phyloP scores from a whole-genome alignment of 768 basidiomycete genomes.

The Hirschioporus abietinus region DNA sequence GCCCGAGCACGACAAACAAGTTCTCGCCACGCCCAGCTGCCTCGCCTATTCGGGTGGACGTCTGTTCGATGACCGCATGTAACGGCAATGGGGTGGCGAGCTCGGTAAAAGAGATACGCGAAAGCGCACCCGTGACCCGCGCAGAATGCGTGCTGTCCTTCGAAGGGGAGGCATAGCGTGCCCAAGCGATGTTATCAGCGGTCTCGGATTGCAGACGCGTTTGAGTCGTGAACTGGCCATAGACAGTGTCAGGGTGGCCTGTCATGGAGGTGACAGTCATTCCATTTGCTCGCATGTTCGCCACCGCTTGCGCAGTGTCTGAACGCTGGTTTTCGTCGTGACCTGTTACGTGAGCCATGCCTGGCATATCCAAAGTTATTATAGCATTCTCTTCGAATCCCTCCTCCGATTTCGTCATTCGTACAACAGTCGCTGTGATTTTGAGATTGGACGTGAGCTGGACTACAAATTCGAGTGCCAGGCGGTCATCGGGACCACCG shows the following conservation, averaged over 20 bases:
- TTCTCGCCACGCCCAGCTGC: constrained; percentile 25
- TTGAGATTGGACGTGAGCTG: constrained; percentile 71
- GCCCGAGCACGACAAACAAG: constrained; percentile 64
- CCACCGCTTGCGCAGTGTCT: constrained; percentile 15
- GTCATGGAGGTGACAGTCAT: constrained; percentile 21
- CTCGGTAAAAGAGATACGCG: constrained; percentile 60
- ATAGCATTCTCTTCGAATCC: constrained; percentile 14
- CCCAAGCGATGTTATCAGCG: constrained; percentile 78
- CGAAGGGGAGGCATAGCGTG: constrained; percentile 41
- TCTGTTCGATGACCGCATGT: constrained; percentile 46
- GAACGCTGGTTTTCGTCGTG: background rate
- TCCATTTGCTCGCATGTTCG: constrained; percentile 22
- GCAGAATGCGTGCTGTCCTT: constrained; percentile 13
- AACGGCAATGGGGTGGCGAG: constrained; percentile 53
- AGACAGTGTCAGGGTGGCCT: constrained; percentile 63
- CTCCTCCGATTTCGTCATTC: constrained; percentile 48
- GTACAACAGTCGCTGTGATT: constrained; percentile 70
- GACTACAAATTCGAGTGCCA: constrained; percentile 78
- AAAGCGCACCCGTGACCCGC: constrained; percentile 30
- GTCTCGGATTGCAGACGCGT: constrained; percentile 72
- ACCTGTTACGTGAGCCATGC: constrained; percentile 21
- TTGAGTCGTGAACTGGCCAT: constrained; percentile 58
- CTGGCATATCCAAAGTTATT: constrained; percentile 19
- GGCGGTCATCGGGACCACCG: constrained; percentile 89
- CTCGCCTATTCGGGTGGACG: constrained; percentile 16